phyloP scores from a whole-genome alignment of 306 rosid species.

The Vigna angularis region DNA sequence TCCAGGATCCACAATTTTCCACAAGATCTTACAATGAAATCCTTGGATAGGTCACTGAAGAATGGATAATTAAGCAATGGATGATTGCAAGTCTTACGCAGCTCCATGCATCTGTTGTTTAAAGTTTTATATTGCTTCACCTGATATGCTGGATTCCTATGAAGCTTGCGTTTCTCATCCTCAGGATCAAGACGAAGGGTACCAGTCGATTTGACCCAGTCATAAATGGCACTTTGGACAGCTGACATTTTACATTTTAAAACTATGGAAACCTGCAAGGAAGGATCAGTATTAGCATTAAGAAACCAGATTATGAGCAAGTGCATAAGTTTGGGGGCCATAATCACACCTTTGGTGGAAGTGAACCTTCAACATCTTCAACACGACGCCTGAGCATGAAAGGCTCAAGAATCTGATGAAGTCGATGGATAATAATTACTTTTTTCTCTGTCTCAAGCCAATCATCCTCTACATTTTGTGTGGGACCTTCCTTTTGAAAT shows the following conservation, averaged over 20 bases:
- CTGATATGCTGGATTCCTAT: conserved; percentile 78
- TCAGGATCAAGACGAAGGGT: conserved; percentile 99
- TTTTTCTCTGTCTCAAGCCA: conserved; percentile 99
- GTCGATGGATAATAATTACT: conserved; percentile 93
- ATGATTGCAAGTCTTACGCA: conserved; percentile 97
- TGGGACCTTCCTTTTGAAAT: conserved; percentile 88
- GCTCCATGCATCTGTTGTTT: conserved; percentile 98
- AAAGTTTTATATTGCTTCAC: conserved; percentile 86
- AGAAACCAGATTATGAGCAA: conserved; percentile 38
- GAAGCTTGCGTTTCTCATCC: conserved; percentile 81
- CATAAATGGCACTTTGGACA: conserved; percentile 91
- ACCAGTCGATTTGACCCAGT: conserved; percentile 97
- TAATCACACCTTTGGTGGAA: conserved; percentile 85
- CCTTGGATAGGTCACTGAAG: conserved; percentile 87
- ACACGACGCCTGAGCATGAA: conserved; percentile 99
- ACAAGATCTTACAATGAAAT: conserved; percentile 87
- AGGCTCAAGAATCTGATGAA: conserved; percentile 99
- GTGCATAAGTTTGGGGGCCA: conserved; percentile 35
- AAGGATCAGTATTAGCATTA: conserved; percentile 43
- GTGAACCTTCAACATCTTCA: conserved; percentile 98
- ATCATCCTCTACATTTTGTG: conserved; percentile 86
- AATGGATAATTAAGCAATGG: conserved; percentile 94
- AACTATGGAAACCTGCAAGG: conserved; percentile 87
- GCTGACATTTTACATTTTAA: conserved; percentile 93
- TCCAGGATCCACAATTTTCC: conserved; percentile 98